phyloP scores from a whole-genome alignment of 345 rosid species.

The Bruguiera parviflora region DNA sequence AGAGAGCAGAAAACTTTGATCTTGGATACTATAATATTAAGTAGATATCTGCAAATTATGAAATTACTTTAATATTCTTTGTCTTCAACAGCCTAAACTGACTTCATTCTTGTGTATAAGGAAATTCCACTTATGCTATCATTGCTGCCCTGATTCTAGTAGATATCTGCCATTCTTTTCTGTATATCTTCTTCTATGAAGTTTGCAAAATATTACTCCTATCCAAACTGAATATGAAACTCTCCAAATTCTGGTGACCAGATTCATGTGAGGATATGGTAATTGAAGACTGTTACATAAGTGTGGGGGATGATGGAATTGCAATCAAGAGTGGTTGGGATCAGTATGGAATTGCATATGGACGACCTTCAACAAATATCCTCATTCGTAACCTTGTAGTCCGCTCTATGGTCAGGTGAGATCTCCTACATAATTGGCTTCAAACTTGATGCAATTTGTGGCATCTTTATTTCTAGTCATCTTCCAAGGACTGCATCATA shows the following conservation, averaged over 20 bases:
- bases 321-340: constrained; percentile 99
- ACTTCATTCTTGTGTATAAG: constrained; percentile 2
- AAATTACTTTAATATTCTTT: background rate
- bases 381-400: constrained; percentile 79
- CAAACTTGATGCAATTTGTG: background rate
- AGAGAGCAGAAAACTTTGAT: background rate
- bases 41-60: background rate
- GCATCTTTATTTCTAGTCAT: background rate
- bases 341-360: constrained; percentile 90
- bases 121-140: background rate
- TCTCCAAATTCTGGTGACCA: constrained; percentile 21
- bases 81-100: background rate
- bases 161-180: background rate
- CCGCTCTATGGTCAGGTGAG: constrained; percentile 92
- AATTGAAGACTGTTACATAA: constrained; percentile 90
- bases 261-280: constrained; percentile 97
- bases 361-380: constrained; percentile 74
- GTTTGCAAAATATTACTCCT: constrained; percentile 4
- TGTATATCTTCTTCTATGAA: background rate
- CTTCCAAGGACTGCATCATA: background rate
- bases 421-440: constrained; percentile 9
- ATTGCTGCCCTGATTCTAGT: background rate
- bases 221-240: constrained; percentile 6
- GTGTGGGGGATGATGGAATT: constrained; percentile 93
- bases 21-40: background rate